phyloP scores from a whole-genome alignment of 345 rosid genomes.

The Geranium brycei region DNA sequence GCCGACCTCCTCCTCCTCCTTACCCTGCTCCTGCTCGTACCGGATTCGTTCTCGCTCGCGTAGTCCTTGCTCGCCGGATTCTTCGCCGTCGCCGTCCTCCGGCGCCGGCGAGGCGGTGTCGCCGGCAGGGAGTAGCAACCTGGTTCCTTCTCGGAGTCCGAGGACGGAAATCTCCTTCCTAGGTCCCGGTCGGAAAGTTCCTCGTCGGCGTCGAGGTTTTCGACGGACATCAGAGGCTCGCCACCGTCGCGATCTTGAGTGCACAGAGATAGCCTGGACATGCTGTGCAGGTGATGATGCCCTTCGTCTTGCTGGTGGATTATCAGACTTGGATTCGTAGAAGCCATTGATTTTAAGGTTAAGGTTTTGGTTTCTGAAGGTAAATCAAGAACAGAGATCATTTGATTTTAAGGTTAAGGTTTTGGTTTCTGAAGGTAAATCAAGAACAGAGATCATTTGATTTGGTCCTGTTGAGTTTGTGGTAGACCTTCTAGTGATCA shows the following conservation, averaged over 20 bases:
- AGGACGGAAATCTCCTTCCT: constrained; percentile 20
- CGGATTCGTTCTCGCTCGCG: constrained; percentile 62
- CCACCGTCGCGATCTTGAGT: constrained; percentile 22
- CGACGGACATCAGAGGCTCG: constrained; percentile 39
- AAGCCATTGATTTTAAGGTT: no score
- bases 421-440: no score
- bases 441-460: background rate
- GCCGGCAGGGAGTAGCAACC: constrained; percentile 52
- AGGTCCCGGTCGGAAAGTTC: constrained; percentile 42
- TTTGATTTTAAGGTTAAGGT: no score
- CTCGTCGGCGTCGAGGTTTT: constrained; percentile 57
- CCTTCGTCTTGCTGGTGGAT: constrained; percentile 15
- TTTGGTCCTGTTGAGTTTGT: no score
- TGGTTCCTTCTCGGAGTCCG: constrained; percentile 50
- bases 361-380: no score
- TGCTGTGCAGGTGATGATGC: constrained; percentile 17
- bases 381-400: background rate
- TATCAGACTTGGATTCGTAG: no score
- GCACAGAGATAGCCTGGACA: constrained; percentile 73
- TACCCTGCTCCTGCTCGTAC: constrained; percentile 24
- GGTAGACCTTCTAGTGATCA: no score
- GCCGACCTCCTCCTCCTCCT: constrained; percentile 18
- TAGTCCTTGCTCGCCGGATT: constrained; percentile 32
- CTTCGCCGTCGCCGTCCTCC: background rate
- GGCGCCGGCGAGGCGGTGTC: constrained; percentile 28